Conservation (phyloP, 192 early-diverging fungal genomes). For the Umbelopsis sp. region DNA sequence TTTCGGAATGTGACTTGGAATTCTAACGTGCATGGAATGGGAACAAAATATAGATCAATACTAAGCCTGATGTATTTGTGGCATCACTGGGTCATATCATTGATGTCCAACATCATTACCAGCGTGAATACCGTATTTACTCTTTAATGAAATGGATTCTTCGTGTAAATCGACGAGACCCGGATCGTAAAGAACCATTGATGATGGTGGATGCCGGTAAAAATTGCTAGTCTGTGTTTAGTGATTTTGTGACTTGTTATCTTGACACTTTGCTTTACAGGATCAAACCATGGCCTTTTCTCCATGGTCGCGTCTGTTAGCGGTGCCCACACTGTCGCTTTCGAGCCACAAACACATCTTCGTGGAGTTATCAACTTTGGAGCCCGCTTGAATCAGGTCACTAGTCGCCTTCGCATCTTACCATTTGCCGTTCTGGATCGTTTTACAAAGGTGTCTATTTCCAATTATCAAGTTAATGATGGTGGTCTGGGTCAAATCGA, state of each 20-base stretch:
- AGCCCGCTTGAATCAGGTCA: conserved; percentile 31
- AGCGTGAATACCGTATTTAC: conserved; percentile 39
- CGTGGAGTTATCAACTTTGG: conserved; percentile 39
- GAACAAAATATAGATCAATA: conserved; percentile 24
- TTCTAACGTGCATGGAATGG: no score
- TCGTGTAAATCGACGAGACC: conserved; percentile 38
- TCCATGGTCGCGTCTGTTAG: conserved; percentile 41
- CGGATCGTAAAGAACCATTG: conserved; percentile 27
- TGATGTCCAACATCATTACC: conserved; percentile 32
- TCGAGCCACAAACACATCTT: conserved; percentile 44
- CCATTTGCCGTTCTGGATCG: conserved; percentile 42
- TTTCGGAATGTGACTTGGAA: conserved; percentile 1
- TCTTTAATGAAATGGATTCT: conserved; percentile 44
- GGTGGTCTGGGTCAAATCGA: conserved; percentile 35
- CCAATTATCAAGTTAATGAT: conserved; percentile 30
- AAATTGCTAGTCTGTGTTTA: not conserved
- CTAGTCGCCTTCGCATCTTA: conserved; percentile 30
- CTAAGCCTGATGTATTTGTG: conserved; percentile 42
- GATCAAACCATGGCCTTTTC: conserved; percentile 43
- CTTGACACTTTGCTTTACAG: conserved; percentile 1
- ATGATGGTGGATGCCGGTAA: conserved; percentile 43
- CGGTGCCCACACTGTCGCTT: conserved; percentile 39
- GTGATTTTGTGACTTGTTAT: not conserved
- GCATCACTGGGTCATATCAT: conserved; percentile 25
- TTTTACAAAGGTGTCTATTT: conserved; percentile 33